Conservation (phyloP, 2,329 filamentous ascomycete species). For the Aureobasidium sp. region DNA sequence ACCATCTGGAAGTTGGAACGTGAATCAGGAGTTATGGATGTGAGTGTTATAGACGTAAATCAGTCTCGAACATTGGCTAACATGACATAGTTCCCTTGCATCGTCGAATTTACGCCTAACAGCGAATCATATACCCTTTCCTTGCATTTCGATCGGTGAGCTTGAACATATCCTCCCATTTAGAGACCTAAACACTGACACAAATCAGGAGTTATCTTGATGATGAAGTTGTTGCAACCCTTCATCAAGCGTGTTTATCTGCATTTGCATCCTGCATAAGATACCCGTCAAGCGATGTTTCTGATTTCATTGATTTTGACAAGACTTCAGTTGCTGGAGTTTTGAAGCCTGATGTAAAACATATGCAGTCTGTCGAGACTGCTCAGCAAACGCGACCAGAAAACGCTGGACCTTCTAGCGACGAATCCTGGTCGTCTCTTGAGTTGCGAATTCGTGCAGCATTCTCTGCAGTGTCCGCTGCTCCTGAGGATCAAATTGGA, state of each 20-base stretch:
- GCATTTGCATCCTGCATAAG: conserved; percentile 23
- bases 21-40: conserved; percentile 59
- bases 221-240: neutral
- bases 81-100: conserved; percentile 16
- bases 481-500: conserved; percentile 45
- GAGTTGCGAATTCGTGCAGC: conserved; percentile 51
- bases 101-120: conserved; percentile 21
- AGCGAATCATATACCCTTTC: conserved; percentile 50
- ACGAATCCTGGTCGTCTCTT: conserved; percentile 41
- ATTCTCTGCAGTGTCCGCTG: conserved; percentile 53
- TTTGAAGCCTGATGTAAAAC: neutral
- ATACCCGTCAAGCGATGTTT: conserved; percentile 24
- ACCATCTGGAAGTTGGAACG: conserved; percentile 45
- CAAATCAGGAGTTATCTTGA: conserved; percentile 19
- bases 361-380: neutral
- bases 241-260: conserved; percentile 15
- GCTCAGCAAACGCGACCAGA: neutral
- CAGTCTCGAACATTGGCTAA: neutral
- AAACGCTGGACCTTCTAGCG: neutral
- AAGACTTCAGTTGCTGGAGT: conserved; percentile 14
- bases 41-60: conserved; percentile 27
- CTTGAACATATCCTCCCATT: neutral
- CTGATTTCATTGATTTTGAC: conserved; percentile 20
- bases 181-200: neutral
- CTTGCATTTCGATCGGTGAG: conserved; percentile 52